Percentiles rank a stretch among this genome's conserved stretches.
Conservation (phyloP, 2,329 filamentous ascomycete genomes). For the Hymenoscyphus albidus region DNA sequence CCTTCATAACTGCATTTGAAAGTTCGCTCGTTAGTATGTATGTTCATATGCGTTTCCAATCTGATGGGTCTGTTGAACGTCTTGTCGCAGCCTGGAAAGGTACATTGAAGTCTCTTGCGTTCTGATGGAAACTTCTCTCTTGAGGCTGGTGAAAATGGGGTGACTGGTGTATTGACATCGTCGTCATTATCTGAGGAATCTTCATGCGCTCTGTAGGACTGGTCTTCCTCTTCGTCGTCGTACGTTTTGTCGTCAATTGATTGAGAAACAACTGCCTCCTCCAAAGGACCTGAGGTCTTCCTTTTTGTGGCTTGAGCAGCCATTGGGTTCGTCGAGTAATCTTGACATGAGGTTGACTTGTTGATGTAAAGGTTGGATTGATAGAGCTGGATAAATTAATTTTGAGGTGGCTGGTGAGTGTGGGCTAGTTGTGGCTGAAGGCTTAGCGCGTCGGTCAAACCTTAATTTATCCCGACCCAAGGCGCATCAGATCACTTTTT, state of each 20-base stretch:
- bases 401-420: constrained; percentile 13
- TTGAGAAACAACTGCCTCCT: constrained; percentile 8
- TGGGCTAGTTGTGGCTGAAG: constrained; percentile 5
- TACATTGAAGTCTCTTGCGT: constrained; percentile 73
- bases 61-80: constrained; percentile 84
- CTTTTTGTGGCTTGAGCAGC: constrained; percentile 25
- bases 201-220: constrained; percentile 29
- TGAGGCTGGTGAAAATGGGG: constrained; percentile 22
- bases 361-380: neutral
- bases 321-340: constrained; percentile 19
- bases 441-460: constrained; percentile 25
- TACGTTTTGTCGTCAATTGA: constrained; percentile 37
- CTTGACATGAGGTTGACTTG: neutral
- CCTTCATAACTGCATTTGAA: constrained; percentile 66
- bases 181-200: constrained; percentile 34
- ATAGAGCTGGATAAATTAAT: neutral
- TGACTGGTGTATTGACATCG: constrained; percentile 41
- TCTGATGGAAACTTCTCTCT: constrained; percentile 61
- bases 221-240: constrained; percentile 36
- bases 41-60: constrained; percentile 74
- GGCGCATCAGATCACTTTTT: constrained; percentile 20
- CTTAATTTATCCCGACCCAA: constrained; percentile 24
- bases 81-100: constrained; percentile 70
- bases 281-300: constrained; percentile 18
- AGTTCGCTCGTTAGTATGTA: constrained; percentile 80